Conservation (phyloP, 2,329 filamentous ascomycete species). For the Alternaria triticimaculans region DNA sequence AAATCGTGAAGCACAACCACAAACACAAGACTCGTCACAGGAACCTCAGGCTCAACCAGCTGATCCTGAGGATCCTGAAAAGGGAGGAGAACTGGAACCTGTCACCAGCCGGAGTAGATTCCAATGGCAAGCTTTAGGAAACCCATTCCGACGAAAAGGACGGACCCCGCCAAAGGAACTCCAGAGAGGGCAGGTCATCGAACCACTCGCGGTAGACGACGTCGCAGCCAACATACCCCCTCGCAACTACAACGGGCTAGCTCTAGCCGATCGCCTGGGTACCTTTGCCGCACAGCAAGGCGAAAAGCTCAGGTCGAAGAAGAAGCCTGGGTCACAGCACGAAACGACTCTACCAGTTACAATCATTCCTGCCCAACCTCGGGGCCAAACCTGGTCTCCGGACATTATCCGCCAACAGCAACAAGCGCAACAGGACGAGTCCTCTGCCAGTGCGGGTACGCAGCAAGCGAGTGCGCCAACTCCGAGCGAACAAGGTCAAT, state of each 20-base stretch:
- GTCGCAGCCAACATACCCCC: constrained; percentile 46
- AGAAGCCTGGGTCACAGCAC: constrained; percentile 36
- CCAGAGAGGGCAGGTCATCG: constrained; percentile 61
- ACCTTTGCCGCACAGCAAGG: constrained; percentile 59
- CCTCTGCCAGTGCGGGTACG: constrained; percentile 15
- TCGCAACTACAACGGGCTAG: constrained; percentile 54
- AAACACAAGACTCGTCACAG: constrained; percentile 7
- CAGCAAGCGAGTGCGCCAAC: constrained; percentile 27
- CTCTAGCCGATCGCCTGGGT: constrained; percentile 54
- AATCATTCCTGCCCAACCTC: constrained; percentile 65
- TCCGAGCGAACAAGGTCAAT: constrained; percentile 22
- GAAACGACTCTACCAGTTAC: constrained; percentile 62
- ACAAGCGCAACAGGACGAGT: constrained; percentile 26
- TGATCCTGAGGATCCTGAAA: constrained; percentile 38
- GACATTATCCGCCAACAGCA: constrained; percentile 38
- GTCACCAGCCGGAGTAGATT: constrained; percentile 33
- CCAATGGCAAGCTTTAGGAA: constrained; percentile 60
- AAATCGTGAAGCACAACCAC: constrained; percentile 8
- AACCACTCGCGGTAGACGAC: constrained; percentile 48
- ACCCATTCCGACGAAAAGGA: constrained; percentile 65
- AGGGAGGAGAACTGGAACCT: constrained; percentile 28
- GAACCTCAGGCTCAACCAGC: constrained; percentile 12
- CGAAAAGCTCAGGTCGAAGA: constrained; percentile 52
- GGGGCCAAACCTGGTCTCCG: constrained; percentile 63
- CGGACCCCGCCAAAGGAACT: constrained; percentile 66